A percentile compares a stretch with the other conserved stretches of the same genome.
These are phyloP conservation scores for Phytophthora multivora DNA, from an alignment of 352 stramenopile species.

Conservation along the genomic window DNA sequence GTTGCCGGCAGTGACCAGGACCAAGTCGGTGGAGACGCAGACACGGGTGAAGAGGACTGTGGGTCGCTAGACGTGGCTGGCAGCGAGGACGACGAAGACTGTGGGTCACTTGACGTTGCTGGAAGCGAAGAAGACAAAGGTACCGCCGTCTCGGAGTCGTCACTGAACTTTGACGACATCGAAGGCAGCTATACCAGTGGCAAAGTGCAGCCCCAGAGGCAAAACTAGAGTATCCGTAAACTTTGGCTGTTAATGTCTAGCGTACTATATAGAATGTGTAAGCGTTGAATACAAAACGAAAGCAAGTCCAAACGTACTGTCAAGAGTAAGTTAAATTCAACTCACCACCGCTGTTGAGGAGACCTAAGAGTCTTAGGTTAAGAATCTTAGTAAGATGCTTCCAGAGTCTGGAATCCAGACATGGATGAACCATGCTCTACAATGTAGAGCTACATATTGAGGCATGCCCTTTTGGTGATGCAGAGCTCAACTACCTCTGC, in stretches of 20 bases:
- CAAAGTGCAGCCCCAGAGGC: slow-evolving; percentile 20
- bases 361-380: too few species aligned
- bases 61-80: slow-evolving; percentile 18
- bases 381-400: too few species aligned
- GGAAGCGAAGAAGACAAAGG: neutral
- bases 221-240: slow-evolving; percentile 8
- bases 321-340: too few species aligned
- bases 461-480: neutral
- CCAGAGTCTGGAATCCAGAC: too few species aligned
- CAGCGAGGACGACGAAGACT: slow-evolving; percentile 15
- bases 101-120: slow-evolving; percentile 9
- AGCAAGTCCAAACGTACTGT: neutral
- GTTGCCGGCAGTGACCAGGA: slow-evolving; percentile 15
- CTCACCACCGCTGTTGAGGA: too few species aligned
- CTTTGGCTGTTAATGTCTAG: slow-evolving; percentile 1
- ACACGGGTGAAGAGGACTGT: slow-evolving; percentile 20
- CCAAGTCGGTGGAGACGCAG: neutral
- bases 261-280: slow-evolving; percentile 9
- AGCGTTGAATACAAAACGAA: neutral
- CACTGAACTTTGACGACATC: slow-evolving; percentile 25
- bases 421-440: neutral
- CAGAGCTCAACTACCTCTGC: neutral
- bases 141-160: slow-evolving; percentile 25
- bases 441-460: too few species aligned
- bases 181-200: slow-evolving; percentile 23